Percentiles rank a stretch among this genome's conserved stretches.
phyloP scores from a whole-genome alignment of 352 stramenopile species.

The Pythium monospermum region DNA sequence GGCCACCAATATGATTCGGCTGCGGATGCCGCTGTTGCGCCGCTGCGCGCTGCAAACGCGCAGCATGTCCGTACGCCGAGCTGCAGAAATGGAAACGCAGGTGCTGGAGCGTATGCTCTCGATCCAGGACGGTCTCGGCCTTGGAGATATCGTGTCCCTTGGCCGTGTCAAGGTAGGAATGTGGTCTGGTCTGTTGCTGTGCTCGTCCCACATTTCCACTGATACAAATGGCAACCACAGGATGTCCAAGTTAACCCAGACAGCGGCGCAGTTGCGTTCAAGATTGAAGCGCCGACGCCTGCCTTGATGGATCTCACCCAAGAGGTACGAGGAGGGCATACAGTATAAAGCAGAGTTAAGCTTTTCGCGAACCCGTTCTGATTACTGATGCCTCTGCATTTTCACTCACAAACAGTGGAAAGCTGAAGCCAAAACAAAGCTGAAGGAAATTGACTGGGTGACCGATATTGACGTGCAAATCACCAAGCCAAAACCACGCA shows the following conservation, averaged over 20 bases:
- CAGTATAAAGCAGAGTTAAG: too few species aligned
- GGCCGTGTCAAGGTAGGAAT: slow-evolving; percentile 73
- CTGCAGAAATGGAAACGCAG: slow-evolving; percentile 67
- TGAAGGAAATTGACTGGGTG: slow-evolving; percentile 74
- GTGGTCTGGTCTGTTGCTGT: slow-evolving; percentile 2
- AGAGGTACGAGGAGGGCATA: slow-evolving; percentile 30
- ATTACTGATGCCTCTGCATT: not conserved
- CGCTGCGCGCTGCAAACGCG: slow-evolving; percentile 7
- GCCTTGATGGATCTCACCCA: slow-evolving; percentile 65
- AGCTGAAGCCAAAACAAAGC: slow-evolving; percentile 35
- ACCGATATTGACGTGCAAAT: slow-evolving; percentile 61
- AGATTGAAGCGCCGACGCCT: slow-evolving; percentile 64
- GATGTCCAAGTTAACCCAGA: slow-evolving; percentile 45
- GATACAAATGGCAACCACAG: too few species aligned
- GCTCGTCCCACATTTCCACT: not conserved
- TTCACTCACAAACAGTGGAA: slow-evolving; percentile 47
- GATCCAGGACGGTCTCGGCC: slow-evolving; percentile 66
- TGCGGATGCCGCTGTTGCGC: slow-evolving; percentile 19
- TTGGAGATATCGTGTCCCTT: slow-evolving; percentile 68
- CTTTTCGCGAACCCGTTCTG: not conserved
- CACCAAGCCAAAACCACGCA: slow-evolving; percentile 52
- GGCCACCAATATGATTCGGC: slow-evolving; percentile 8
- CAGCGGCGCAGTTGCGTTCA: slow-evolving; percentile 52
- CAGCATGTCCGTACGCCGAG: slow-evolving; percentile 55
- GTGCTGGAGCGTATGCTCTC: slow-evolving; percentile 65